Conservation (phyloP, 768 basidiomycete species). For the Coprinopsis marcescibilis region DNA sequence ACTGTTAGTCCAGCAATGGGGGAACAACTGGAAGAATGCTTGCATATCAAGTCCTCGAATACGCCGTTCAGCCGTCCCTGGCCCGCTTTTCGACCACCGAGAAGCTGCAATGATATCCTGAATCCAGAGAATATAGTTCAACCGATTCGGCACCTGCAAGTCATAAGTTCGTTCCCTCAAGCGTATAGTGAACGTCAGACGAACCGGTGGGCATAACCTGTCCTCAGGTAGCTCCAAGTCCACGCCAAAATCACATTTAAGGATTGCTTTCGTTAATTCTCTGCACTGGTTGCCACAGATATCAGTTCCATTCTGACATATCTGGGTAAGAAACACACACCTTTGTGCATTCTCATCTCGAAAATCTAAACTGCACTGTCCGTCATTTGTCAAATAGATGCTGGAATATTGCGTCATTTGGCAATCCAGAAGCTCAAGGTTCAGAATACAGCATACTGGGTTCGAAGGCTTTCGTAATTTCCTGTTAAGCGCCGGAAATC, state of each 20-base stretch:
- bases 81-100: constrained; percentile 11
- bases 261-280: constrained; percentile 71
- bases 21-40: constrained; percentile 15
- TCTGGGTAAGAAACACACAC: constrained; percentile 27
- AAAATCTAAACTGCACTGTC: constrained; percentile 9
- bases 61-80: constrained; percentile 7
- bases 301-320: constrained; percentile 1
- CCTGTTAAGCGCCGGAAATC: constrained; percentile 59
- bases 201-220: constrained; percentile 83
- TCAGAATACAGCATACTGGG: constrained; percentile 36
- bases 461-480: constrained; percentile 48
- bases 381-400: constrained; percentile 14
- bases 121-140: constrained; percentile 87
- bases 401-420: constrained; percentile 16
- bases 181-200: constrained; percentile 15
- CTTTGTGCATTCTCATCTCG: constrained; percentile 62
- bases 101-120: constrained; percentile 53
- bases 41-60: constrained; percentile 72
- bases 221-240: constrained; percentile 56
- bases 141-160: constrained; percentile 31
- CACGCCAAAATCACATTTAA: constrained; percentile 69
- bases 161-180: not conserved
- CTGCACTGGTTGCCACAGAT: constrained; percentile 34
- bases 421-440: not conserved
- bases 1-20: not conserved